phyloP scores from a whole-genome alignment of 768 basidiomycete genomes.

The Dictyophora rubrovolvata region DNA sequence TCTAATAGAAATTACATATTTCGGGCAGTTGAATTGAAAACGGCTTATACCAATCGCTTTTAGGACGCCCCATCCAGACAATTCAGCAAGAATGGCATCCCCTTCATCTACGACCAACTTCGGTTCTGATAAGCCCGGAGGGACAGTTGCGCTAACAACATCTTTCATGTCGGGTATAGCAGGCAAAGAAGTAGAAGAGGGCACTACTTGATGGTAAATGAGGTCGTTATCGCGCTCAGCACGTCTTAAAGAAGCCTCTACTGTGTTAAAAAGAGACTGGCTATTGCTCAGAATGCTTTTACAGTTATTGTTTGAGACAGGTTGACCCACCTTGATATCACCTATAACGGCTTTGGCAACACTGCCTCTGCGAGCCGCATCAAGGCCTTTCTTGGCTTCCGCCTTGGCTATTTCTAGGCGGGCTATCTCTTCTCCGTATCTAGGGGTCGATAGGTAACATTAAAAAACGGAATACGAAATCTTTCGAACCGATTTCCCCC shows the following conservation, averaged over 20 bases:
- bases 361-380: conserved; percentile 51
- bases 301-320: not conserved
- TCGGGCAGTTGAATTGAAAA: not conserved
- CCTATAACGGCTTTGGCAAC: conserved; percentile 55
- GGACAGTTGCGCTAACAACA: conserved; percentile 43
- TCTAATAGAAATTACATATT: conserved; percentile 29
- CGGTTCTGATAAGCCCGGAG: conserved; percentile 49
- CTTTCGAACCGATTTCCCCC: conserved; percentile 54
- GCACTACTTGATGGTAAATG: conserved; percentile 87
- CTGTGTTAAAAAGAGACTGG: conserved; percentile 66
- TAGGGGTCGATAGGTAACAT: conserved; percentile 21
- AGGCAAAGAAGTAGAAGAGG: conserved; percentile 57
- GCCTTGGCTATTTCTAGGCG: conserved; percentile 59
- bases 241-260: conserved; percentile 56
- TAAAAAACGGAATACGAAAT: not conserved
- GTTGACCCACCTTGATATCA: conserved; percentile 60
- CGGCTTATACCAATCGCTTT: conserved; percentile 68
- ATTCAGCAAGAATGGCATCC: conserved; percentile 56
- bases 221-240: conserved; percentile 90
- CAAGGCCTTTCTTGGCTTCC: conserved; percentile 61
- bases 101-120: conserved; percentile 41
- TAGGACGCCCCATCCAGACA: conserved; percentile 80
- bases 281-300: not conserved
- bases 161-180: conserved; percentile 56
- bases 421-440: conserved; percentile 83